A percentile compares a stretch with the other conserved stretches of the same genome.
Conservation (phyloP, 768 basidiomycete species). For the Mrakia frigida region DNA sequence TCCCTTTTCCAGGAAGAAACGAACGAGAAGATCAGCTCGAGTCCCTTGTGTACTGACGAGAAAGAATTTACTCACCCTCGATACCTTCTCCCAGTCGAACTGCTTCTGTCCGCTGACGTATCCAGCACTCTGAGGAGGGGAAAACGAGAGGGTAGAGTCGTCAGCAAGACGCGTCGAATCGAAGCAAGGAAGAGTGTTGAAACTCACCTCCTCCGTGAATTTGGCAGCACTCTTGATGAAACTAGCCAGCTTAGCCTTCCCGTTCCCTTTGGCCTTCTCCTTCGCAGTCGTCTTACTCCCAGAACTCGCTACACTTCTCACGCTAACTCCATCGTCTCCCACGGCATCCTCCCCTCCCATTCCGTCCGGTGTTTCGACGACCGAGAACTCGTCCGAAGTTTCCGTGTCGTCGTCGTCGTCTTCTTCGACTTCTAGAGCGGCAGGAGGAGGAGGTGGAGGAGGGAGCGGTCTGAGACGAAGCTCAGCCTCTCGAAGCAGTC, state of each 20-base stretch:
- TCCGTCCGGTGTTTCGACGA: not conserved
- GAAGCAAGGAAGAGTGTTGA: not conserved
- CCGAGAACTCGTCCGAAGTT: not conserved
- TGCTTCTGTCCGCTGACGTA: constrained; percentile 29
- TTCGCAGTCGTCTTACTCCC: not conserved
- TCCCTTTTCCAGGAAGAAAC: not conserved
- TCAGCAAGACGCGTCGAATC: not conserved
- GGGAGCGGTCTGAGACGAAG: constrained; percentile 46
- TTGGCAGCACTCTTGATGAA: constrained; percentile 26
- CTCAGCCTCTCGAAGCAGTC: constrained; percentile 49
- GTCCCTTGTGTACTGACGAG: not conserved
- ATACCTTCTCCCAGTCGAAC: constrained; percentile 25
- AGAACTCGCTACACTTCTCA: not conserved
- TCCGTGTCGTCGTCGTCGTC: constrained; percentile 12
- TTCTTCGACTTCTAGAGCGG: not conserved
- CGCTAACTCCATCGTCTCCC: not conserved
- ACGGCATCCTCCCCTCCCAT: not conserved
- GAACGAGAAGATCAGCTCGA: not conserved
- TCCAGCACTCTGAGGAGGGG: constrained; percentile 3
- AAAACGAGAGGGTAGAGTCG: not conserved
- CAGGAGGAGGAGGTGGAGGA: constrained; percentile 44
- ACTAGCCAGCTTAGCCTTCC: constrained; percentile 19
- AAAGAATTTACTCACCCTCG: not conserved
- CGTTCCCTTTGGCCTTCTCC: constrained; percentile 4
- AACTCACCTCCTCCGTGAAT: constrained; percentile 27